phyloP scores from a whole-genome alignment of 805 yeast genomes.

The Maudiozyma barnettii region DNA sequence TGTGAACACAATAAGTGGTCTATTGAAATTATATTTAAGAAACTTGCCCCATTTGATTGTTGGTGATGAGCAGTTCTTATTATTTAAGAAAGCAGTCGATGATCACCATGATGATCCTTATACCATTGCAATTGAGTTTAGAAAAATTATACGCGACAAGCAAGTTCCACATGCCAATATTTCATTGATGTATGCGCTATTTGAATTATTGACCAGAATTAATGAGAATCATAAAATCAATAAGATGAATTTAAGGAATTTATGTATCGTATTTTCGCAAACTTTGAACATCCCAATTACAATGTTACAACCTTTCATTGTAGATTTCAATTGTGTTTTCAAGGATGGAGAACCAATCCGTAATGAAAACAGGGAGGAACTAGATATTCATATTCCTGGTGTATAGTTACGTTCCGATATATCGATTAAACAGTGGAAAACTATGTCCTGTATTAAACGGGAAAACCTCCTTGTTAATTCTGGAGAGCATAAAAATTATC shows the following conservation, averaged over 20 bases:
- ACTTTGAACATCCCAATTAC: constrained; percentile 61
- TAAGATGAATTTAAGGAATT: constrained; percentile 76
- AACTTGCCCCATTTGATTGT: constrained; percentile 64
- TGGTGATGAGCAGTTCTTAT: constrained; percentile 39
- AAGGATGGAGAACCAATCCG: constrained; percentile 38
- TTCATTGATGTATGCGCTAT: constrained; percentile 54
- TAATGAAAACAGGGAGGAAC: constrained; percentile 35
- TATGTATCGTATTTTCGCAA: constrained; percentile 75
- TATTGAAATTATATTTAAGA: constrained; percentile 72
- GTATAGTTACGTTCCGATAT: constrained; percentile 6
- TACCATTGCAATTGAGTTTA: constrained; percentile 24
- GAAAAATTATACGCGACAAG: constrained; percentile 25
- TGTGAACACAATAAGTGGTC: constrained; percentile 79
- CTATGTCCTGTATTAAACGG: too few relatives aligned
- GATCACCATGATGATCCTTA: constrained; percentile 25
- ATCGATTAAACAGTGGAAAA: too few relatives aligned
- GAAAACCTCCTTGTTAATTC: too few relatives aligned
- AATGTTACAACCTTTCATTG: constrained; percentile 48
- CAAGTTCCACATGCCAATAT: constrained; percentile 44
- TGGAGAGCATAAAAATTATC: too few relatives aligned
- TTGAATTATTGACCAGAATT: constrained; percentile 58
- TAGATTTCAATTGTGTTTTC: constrained; percentile 54
- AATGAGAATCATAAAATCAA: constrained; percentile 51
- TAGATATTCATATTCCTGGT: constrained; percentile 47
- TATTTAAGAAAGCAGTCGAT: constrained; percentile 32